Conservation (phyloP, 768 basidiomycete genomes). For the Candolleomyces efflorescens region DNA sequence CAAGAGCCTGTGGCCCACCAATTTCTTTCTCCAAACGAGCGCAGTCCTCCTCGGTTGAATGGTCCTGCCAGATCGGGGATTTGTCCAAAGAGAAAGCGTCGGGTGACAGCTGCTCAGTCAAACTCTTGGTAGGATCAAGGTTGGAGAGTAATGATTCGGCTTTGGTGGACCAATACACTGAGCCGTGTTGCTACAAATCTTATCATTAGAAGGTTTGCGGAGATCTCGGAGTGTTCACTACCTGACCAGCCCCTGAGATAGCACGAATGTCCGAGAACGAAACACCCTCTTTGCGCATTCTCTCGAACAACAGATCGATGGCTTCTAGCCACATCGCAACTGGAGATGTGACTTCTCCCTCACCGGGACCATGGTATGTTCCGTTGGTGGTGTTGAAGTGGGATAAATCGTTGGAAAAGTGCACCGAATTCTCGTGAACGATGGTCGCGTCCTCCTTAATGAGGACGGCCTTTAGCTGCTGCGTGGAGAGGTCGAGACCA, state of each 20-base stretch:
- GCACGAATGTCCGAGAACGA: constrained; percentile 54
- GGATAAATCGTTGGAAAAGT: constrained; percentile 79
- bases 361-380: constrained; percentile 56
- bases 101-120: constrained; percentile 57
- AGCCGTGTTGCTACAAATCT: constrained; percentile 72
- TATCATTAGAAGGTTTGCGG: not conserved
- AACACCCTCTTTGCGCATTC: constrained; percentile 55
- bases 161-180: constrained; percentile 71
- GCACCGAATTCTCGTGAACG: constrained; percentile 65
- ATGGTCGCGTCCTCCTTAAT: constrained; percentile 53
- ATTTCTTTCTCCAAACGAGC: constrained; percentile 57
- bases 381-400: constrained; percentile 64
- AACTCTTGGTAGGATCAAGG: constrained; percentile 45
- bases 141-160: constrained; percentile 48
- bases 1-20: constrained; percentile 68
- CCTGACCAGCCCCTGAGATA: constrained; percentile 79
- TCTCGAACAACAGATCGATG: constrained; percentile 68
- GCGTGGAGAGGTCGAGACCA: constrained; percentile 84
- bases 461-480: constrained; percentile 76
- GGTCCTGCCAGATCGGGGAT: constrained; percentile 91
- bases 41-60: constrained; percentile 77
- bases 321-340: constrained; percentile 86
- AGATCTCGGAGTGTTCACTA: constrained; percentile 21
- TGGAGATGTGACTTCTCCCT: constrained; percentile 76
- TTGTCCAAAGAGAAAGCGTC: constrained; percentile 62